Evolutionary conservation across 2,329 filamentous ascomycete genomes (phyloP).

Genomic region (Neopestalotiopsis sp.): DNA sequence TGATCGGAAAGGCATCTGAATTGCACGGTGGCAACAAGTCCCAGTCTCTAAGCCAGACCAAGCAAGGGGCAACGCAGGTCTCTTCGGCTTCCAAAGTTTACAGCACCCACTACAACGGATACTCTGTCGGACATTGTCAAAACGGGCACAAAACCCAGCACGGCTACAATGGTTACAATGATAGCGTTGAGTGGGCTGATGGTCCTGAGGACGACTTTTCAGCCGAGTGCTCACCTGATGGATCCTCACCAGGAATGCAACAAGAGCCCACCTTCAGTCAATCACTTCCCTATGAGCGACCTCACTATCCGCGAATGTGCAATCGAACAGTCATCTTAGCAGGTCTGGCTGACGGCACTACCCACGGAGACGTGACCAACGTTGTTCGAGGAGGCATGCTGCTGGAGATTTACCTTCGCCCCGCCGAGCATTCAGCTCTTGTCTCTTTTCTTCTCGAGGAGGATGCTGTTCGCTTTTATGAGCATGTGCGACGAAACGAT

Average conservation of each 20-base stretch:
- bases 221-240: conserved; percentile 28
- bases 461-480: conserved; percentile 68
- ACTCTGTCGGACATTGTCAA: conserved; percentile 17
- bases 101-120: not conserved
- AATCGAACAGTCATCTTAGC: conserved; percentile 65
- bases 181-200: conserved; percentile 28
- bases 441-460: conserved; percentile 73
- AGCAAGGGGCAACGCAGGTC: not conserved
- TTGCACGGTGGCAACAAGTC: conserved; percentile 17
- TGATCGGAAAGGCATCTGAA: conserved; percentile 16
- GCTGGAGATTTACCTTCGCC: conserved; percentile 69
- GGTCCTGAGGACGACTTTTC: conserved; percentile 25
- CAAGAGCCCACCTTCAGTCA: not conserved
- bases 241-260: conserved; percentile 21
- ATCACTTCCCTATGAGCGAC: conserved; percentile 22
- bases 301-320: conserved; percentile 42
- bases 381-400: conserved; percentile 73
- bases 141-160: conserved; percentile 1
- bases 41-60: not conserved
- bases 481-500: conserved; percentile 67
- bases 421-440: conserved; percentile 62
- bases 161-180: conserved; percentile 10
- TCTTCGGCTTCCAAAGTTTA: not conserved
- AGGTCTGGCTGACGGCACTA: conserved; percentile 66
- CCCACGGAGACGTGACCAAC: conserved; percentile 68